These are phyloP conservation scores for Ustilago vetiveriae DNA, from an alignment of 1,284 basidiomycete species.

Conservation along the genomic window DNA sequence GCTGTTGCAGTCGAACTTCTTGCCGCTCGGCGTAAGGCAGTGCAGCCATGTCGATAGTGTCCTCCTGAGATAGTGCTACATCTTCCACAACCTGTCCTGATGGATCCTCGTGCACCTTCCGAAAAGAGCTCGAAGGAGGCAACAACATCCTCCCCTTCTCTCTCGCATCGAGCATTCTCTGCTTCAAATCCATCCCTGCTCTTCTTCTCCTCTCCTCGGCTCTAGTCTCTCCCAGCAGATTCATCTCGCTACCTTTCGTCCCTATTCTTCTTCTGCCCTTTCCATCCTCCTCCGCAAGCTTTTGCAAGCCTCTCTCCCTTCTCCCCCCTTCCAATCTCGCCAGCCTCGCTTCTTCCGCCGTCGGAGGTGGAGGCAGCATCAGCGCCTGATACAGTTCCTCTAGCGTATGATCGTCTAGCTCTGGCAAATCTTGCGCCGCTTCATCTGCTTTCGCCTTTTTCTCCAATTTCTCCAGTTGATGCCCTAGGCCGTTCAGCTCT, in stretches of 20 bases:
- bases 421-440: conserved; percentile 50
- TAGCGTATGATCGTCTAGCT: conserved; percentile 55
- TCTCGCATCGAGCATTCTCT: conserved; percentile 36
- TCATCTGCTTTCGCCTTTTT: conserved; percentile 49
- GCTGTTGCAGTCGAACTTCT: conserved; percentile 34
- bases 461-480: conserved; percentile 40
- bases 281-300: neutral
- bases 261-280: conserved; percentile 15
- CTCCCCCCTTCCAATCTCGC: conserved; percentile 32
- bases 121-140: conserved; percentile 14
- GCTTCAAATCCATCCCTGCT: conserved; percentile 16
- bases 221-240: conserved; percentile 2
- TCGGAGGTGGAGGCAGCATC: conserved; percentile 40
- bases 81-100: neutral
- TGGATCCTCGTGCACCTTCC: neutral
- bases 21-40: conserved; percentile 36
- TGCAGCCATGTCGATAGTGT: conserved; percentile 15
- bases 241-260: neutral
- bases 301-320: conserved; percentile 13
- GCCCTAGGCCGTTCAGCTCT: conserved; percentile 49
- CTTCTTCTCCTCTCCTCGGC: conserved; percentile 14
- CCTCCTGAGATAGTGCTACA: neutral
- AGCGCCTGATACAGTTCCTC: conserved; percentile 60
- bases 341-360: conserved; percentile 35
- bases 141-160: conserved; percentile 27